Base-by-base conservation (phyloP, 306 rosid genomes). In the Urtica urens region DNA sequence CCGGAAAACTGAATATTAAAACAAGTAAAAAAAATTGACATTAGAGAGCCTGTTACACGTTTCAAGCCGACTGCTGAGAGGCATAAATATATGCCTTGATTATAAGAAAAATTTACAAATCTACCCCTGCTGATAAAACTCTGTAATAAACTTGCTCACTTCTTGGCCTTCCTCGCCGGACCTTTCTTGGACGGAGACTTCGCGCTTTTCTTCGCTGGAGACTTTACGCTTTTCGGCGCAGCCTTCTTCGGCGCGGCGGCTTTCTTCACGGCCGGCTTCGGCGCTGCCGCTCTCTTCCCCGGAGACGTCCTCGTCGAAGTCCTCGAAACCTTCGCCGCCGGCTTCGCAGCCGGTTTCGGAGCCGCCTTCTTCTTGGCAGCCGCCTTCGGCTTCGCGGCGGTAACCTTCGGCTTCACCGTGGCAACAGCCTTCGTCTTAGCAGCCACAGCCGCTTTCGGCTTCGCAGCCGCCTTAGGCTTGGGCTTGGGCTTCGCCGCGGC, bases 241-340 rank as follows among this genome's bases (percentile, higher is more conserved):
- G 79, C 67, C 41, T 85, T 84, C 69, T 76, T 81, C 0, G 57
- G 23, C 0, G 64, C 59, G 12, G 62, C 49, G 1, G 72, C 84
- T 45, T 76, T 81, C 78, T 81, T 77, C 10, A 59, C 38, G 0
- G 59, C 45, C 1, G 86, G 42, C 43, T 59, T 81, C 0, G 81
- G 43, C 1, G 77, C 41, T 7, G 79, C 61, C 1, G 70, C 81
- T 24, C 61, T 80, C 65, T 57, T 75, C n/a, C 84, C 95, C 0
- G 93, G 95, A 0, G 82, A 54, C 0, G 81, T 65, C 58, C 95
- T 75, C 21, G 82, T 72, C 53, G 86, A 73, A 2, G 87, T 80
- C 63, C 84, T 70, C 7, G 86, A 73, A 2, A 84, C 78, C 63
- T 82, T 70, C 7, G 82, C 21, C 2, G 70, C 84, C 70, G 90